Evolutionary conservation across 192 early-diverging fungal genomes (phyloP), one percentile per base, ranked within the genome.

Genomic region (Dispira simplex): DNA sequence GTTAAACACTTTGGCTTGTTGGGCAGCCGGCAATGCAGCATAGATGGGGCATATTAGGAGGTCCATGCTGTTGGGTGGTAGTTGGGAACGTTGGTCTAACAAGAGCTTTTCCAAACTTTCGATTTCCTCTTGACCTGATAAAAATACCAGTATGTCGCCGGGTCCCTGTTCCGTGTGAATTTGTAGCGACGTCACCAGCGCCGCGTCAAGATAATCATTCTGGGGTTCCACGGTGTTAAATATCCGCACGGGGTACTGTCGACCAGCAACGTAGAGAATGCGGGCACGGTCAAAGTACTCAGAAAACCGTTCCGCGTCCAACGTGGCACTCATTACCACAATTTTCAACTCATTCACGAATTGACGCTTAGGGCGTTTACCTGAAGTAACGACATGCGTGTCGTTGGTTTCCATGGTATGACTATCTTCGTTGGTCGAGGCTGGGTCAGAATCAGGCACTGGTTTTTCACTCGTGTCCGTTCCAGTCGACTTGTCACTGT

Each of bases 241-340:
- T 2, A 86, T 84, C 58, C 80, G 82, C 13, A 99, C 92, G 2
- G 93, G 91, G 70, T 84, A 93, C 70, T 90, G 86, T 39, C 97
- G 82, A 21, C 97, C 97, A 9, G 88, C 85, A 12, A 99, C 86
- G 60, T 91, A 85, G 39, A 97, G 75, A 44, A 95, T 85, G 45
- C 81, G 78, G 16, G 93, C 90, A 20, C 81, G 63, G 71, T 90
- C 81, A 74, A 97, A 99, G 73, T 92, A 99, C 46, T 79, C 80
- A 0, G 88, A 83, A 67, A 99, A 99, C 56, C 83, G 82, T 60
- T 91, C 88, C 11, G 97, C 92, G 66, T 99, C 90, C 55, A 99
- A 71, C 0, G 97, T 99, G 5, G 97, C 97, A 62, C 83, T 87
- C 94, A 97, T 99, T 47, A 99, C 83, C 20, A 99, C 81, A 11